Evolutionary conservation across 106 monocot species (phyloP), one percentile per base, ranked within the genome.

Genomic region (Dactylorhiza incarnata): DNA sequence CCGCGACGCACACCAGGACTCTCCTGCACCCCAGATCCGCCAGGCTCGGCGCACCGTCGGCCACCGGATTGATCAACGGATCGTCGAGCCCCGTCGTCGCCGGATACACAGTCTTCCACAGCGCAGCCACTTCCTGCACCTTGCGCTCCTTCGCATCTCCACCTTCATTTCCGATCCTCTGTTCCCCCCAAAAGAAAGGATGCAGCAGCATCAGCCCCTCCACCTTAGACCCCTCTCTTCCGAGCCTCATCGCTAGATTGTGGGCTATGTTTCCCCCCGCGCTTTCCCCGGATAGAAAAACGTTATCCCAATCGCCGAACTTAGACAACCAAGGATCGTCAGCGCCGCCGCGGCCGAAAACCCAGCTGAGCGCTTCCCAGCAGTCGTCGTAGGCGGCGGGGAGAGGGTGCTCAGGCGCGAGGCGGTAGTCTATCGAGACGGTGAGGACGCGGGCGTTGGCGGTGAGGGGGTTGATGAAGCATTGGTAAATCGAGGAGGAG

Each of bases 241-340:
- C 58, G 12, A 78, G 71, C 44, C 68, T 58, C 55, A 81, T 50
- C 5, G 81, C 87, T 58, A 77, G 7, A 45, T 82, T 24, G 74
- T 84, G 78, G 7, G 68, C 74, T 3, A 84, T 74, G 52, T 81
- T 84, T 14, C 47, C 87, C 19, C 87, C 87, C 3, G 87, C 87
- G 68, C 87, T 87, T 20, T 83, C 88, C 0, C 92, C 92, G 22
- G 22, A 76, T 4, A 89, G 14, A 84, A 84, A 89, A 11, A 92
- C 15, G 25, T 68, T 71, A 9, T 13, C 29, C 9, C 59, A 52
- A 74, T 92, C 89, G 0, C 55, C 84, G 78, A 85, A 75, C 1
- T 53, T 11, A 9, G 75, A 43, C 10, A 92, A 47, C 91, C 86
- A 92, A 25, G 63, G 63, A 23, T 63, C 63, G 20, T 7, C 22